Base-by-base conservation (phyloP, 257 asterid species). In the Agastache rugosa region DNA sequence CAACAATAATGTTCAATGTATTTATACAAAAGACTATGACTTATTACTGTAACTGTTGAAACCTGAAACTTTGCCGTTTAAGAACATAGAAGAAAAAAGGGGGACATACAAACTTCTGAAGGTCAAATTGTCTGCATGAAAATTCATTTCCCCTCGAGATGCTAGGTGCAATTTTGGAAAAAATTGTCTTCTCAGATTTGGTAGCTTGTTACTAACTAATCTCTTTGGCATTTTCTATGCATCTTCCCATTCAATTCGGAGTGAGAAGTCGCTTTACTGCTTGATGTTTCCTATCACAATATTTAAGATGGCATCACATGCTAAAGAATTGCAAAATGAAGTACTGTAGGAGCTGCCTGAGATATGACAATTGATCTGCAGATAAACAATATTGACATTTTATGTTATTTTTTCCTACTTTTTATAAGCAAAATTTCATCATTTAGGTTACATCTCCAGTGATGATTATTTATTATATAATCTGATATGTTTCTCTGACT, bases 401-500 rank as follows among this genome's bases (percentile, higher is more conserved):
- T 29, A 67, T 39, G 37, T 51, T 41, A n/a, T 55, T 54, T 74
- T 64, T 17, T 74, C 68, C 15, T 53, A 74, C 2, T 48, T 58
- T 63, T 48, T 34, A 48, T 39, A 29, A 29, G 37, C 71, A 35
- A 17, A 14, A 35, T 68, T 34, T 69, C 39, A 1, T 22, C 6
- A 22, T 63, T 27, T 56, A 23, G 44, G 61, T 67, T 44, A 19
- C 60, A 55, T 71, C 47, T 67, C 59, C 63, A 54, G 39, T 67
- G 17, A 20, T 10, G 0, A 17, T 14, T 58, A 44, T 72, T 73
- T 58, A 56, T 31, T 54, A n/a, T 53, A 69, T 27, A 25, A 59
- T 44, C 78, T 55, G 61, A 62, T 66, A 23, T 74, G 63, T 66
- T 37, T 59, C 59, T 78, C 31, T 68, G 14, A 75, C 74, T 69